Base-by-base conservation (phyloP, 257 asterid species). In the Paraleonurus japonicus region DNA sequence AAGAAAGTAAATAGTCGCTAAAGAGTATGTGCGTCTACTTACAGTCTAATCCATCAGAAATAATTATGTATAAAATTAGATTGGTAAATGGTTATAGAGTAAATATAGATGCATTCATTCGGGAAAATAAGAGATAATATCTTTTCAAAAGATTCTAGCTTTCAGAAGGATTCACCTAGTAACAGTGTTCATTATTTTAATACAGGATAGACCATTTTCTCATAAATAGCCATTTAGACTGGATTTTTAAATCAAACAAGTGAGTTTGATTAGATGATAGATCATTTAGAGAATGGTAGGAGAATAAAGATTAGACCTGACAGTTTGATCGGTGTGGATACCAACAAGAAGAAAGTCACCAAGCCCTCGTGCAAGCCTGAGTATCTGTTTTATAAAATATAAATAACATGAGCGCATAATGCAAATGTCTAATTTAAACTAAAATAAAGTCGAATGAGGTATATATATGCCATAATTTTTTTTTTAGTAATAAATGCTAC, bases 291-390 rank as follows among this genome's bases (percentile, higher is more conserved):
- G 48, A 74, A 45, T 60, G 22, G 57, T 57, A 30, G 73, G 35
- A 58, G 3, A 74, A 61, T 33, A 48, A 58, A 22, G 55, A 69
- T 57, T 41, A 72, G 63, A 95, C 99, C 99, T 92, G 65, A 95
- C 87, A 82, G 92, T 88, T 73, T 86, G 98, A 82, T 95, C 99
- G 5, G 95, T 84, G 86, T 95, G 98, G 75, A 95, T 92, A 80
- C 99, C 99, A 78, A 95, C 99, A 76, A 95, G 98, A 72, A 95
- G 96, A 88, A 95, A 95, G 76, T 95, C 99, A 45, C 99, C 99
- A 71, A 92, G 99, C 32, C 88, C 95, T 53, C 99, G 89, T 50
- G 99, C 99, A 75, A 89, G 89, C 85, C 96, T 86, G 71, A 92
- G 86, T 71, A 89, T 88, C 99, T 95, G 86, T 47, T 37, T 72